Base-by-base conservation (phyloP, 192 early-diverging fungal species). In the Phycomyces nitens region DNA sequence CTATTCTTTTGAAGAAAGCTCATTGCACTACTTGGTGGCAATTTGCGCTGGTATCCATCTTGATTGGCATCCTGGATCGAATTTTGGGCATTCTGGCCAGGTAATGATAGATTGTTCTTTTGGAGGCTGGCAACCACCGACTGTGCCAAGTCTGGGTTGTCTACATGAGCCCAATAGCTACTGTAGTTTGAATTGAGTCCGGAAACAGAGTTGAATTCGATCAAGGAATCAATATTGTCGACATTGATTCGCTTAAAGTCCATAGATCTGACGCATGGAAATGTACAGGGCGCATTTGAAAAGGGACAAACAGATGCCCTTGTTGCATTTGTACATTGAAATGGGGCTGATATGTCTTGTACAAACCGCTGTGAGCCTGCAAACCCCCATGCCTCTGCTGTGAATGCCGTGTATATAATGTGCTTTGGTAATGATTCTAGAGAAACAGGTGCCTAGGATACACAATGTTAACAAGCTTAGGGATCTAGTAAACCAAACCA, bases 301-400 rank as follows among this genome's bases (percentile, higher is more conserved):
- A 65, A 72, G 4, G 75, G 79, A 38, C 75, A 76, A 0, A 38
- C 5, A 1, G 42, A 59, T 10, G 73, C 51, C 8, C 58, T 52
- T 11, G 77, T 54, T 2, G 66, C 58, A 52, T 77, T 81, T 8
- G 71, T 64, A 70, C 92, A 94, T 26, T 62, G 49, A 57, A 88
- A 81, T 5, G 77, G 75, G 5, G 56, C 64, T 10, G 69, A 66
- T 24, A 94, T 83, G 65, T 92, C 91, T 38, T 89, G 53, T 3
- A 92, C 89, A 71, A 94, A 94, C 38, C 91, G 72, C 65, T 89
- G 82, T 2, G 92, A 94, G n/a, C 92, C 92, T 40, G 86, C 79
- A 67, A 82, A 88, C 27, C 83, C 88, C 81, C 85, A 94, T 24
- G 84, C 55, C 69, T 94, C 92, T 14, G 78, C 85, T 20, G 80